Conservation (phyloP, 1,284 basidiomycete genomes). For the Golubevia sp. region DNA sequence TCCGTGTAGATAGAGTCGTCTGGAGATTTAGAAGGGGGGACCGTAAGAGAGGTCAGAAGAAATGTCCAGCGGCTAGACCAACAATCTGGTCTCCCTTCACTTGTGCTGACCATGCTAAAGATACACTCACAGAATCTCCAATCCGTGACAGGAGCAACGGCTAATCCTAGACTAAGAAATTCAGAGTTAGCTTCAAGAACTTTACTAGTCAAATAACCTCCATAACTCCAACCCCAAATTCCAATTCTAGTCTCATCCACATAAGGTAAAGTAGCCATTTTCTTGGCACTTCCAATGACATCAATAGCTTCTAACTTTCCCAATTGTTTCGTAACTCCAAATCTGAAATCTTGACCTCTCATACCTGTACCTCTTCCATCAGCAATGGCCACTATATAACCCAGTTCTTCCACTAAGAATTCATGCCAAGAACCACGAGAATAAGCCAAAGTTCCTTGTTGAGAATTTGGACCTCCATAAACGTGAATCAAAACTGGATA, state of each 20-base stretch:
- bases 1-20: slow-evolving; percentile 88
- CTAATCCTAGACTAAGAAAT: slow-evolving; percentile 84
- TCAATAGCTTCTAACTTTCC: slow-evolving; percentile 85
- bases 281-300: slow-evolving; percentile 77
- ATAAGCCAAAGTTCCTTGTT: slow-evolving; percentile 27
- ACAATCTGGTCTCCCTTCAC: slow-evolving; percentile 46
- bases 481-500: slow-evolving; percentile 73
- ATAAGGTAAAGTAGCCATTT: slow-evolving; percentile 67
- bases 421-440: slow-evolving; percentile 71
- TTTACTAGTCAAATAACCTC: slow-evolving; percentile 43
- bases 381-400: slow-evolving; percentile 83
- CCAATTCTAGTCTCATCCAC: slow-evolving; percentile 83
- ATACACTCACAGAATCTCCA: slow-evolving; percentile 66
- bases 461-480: slow-evolving; percentile 88
- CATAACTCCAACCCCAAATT: slow-evolving; percentile 65
- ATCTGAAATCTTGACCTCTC: slow-evolving; percentile 80
- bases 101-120: no score
- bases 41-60: background rate
- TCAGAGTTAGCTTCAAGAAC: slow-evolving; percentile 70
- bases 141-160: slow-evolving; percentile 70
- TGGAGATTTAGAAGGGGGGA: slow-evolving; percentile 1
- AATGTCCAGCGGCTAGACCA: background rate
- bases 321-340: slow-evolving; percentile 80
- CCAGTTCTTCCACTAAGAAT: slow-evolving; percentile 78
- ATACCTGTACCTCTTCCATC: slow-evolving; percentile 94